Evolutionary conservation across 495 filamentous ascomycete species (phyloP), one percentile per base, ranked within the genome.

Genomic region (Penicillium soppii): DNA sequence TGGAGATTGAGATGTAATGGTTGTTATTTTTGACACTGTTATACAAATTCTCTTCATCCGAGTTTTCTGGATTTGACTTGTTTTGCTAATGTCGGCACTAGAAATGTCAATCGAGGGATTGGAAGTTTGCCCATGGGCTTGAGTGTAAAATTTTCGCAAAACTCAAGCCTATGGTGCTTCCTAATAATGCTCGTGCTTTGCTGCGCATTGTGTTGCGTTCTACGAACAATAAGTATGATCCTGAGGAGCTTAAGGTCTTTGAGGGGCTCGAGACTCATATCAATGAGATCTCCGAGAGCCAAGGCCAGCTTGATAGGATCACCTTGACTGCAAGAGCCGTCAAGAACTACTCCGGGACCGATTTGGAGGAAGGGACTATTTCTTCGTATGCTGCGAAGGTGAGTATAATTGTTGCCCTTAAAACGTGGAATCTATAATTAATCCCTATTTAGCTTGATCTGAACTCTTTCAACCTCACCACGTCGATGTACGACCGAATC

Each of bases 381-480:
- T 53, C 57, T 23, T 56, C 62, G 2, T 65, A 74, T 44, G 71
- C 75, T 32, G 75, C 72, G 2, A 73, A 63, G 63, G 80, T 82
- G 57, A 43, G 16, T n/a, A 4, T 53, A 3, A 22, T 22, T 26
- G 27, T 12, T 7, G 15, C 16, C 2, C 20, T n/a, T 29, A 13
- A 17, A 13, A 29, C 36, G n/a, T n/a, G n/a, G n/a, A n/a, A n/a
- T n/a, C n/a, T n/a, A n/a, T 48, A 37, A 50, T 42, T 9, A 43
- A 7, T n/a, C 42, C 20, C 29, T 32, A 8, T 32, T 27, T 47
- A 77, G 79, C 65, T 78, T 17, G 69, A 83, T 12, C 56, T 81
- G 22, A 88, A 88, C 54, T 71, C 78, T 6, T 74, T 86, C 50
- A 83, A 83, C n/a, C 62, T 89, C 7, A 77, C 80, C 10, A 82